Conservation (phyloP, 2,329 filamentous ascomycete species). For the Claviceps cyperi region DNA sequence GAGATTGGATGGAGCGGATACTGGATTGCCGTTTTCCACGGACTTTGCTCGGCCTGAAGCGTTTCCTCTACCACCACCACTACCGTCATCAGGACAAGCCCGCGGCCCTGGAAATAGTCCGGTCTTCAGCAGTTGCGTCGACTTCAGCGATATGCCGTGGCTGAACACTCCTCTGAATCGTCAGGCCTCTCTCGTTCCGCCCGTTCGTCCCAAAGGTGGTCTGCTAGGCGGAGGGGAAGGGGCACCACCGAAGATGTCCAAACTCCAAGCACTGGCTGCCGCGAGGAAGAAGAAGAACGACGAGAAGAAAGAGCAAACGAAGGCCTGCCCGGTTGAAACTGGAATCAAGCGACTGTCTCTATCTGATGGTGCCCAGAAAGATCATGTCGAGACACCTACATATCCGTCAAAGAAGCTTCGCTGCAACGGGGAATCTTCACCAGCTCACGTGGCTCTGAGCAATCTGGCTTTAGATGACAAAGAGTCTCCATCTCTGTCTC, state of each 20-base stretch:
- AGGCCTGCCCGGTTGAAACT: slow-evolving; percentile 12
- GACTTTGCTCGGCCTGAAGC: slow-evolving; percentile 3
- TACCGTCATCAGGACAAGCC: not conserved
- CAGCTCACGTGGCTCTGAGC: not conserved
- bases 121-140: not conserved
- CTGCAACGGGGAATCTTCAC: not conserved
- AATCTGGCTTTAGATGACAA: not conserved
- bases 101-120: not conserved
- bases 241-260: slow-evolving; percentile 61
- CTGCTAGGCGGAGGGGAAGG: slow-evolving; percentile 62
- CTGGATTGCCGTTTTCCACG: slow-evolving; percentile 8
- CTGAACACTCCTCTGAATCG: slow-evolving; percentile 54
- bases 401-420: slow-evolving; percentile 13
- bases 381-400: slow-evolving; percentile 11
- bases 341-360: slow-evolving; percentile 20
- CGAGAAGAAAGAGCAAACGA: slow-evolving; percentile 32
- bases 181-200: slow-evolving; percentile 49
- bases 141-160: slow-evolving; percentile 83
- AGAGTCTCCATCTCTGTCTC: not conserved
- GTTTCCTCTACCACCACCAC: not conserved
- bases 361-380: slow-evolving; percentile 14
- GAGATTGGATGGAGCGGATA: slow-evolving; percentile 20
- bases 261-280: slow-evolving; percentile 78
- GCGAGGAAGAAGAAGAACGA: slow-evolving; percentile 72
- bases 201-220: slow-evolving; percentile 40